A percentile compares a stretch with the other conserved stretches of the same genome.
Conservation (phyloP, 805 yeast species). For the Yarrowia alimentaria region DNA sequence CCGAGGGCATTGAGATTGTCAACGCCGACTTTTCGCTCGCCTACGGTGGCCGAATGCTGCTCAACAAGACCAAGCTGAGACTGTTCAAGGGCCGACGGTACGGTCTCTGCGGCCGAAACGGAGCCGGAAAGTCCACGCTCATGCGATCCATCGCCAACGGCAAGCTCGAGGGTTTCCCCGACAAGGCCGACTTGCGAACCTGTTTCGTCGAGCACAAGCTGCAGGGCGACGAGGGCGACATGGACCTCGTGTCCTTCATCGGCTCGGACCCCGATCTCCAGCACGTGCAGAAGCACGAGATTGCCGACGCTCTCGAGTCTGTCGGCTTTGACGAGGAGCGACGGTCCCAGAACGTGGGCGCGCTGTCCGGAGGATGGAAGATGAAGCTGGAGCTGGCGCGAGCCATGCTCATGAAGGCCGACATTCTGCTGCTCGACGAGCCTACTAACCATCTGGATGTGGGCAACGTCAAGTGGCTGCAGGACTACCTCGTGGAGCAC, state of each 20-base stretch:
- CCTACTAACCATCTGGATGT: slow-evolving; percentile 99
- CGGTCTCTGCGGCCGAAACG: slow-evolving; percentile 97
- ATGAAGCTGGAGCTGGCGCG: slow-evolving; percentile 98
- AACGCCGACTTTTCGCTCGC: slow-evolving; percentile 94
- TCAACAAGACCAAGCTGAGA: slow-evolving; percentile 87
- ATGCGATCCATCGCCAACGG: slow-evolving; percentile 97
- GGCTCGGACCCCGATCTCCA: slow-evolving; percentile 82
- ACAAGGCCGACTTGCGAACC: slow-evolving; percentile 77
- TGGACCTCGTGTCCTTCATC: slow-evolving; percentile 84
- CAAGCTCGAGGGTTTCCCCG: slow-evolving; percentile 96
- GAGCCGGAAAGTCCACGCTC: slow-evolving; percentile 97
- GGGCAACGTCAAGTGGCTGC: slow-evolving; percentile 87
- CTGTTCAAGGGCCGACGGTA: slow-evolving; percentile 92
- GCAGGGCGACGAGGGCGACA: slow-evolving; percentile 90
- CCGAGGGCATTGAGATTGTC: slow-evolving; percentile 87
- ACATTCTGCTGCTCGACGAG: slow-evolving; percentile 89
- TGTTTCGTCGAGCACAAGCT: slow-evolving; percentile 96
- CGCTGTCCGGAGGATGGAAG: slow-evolving; percentile 98
- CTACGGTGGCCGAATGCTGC: slow-evolving; percentile 94
- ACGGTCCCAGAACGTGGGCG: slow-evolving; percentile 86
- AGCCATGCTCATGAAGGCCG: slow-evolving; percentile 97
- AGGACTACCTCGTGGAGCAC: slow-evolving; percentile 79
- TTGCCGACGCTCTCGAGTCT: slow-evolving; percentile 68
- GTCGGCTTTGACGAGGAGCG: slow-evolving; percentile 94
- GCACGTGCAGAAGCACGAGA: slow-evolving; percentile 62